A percentile compares a stretch with the other conserved stretches of the same genome.
Evolutionary conservation across 371 early-diverging fungal species (phyloP).

Genomic region (Mortierella sp.): DNA sequence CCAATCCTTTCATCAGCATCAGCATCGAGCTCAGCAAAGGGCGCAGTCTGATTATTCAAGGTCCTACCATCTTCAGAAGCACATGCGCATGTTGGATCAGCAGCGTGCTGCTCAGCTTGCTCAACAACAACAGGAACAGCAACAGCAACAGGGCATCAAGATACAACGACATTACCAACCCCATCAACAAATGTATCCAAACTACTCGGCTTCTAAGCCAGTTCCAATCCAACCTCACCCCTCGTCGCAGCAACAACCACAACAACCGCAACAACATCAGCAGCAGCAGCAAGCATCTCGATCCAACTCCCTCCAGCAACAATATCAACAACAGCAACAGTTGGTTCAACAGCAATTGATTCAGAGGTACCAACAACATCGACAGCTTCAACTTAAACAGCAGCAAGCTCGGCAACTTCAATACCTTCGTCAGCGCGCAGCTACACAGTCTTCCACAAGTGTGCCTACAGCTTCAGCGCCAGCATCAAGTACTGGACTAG

Average conservation of each 20-base stretch:
- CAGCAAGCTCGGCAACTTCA: conserved; percentile 21
- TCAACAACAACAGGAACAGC: conserved; percentile 27
- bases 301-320: conserved; percentile 6
- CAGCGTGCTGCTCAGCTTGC: conserved; percentile 29
- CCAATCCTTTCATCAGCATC: conserved; percentile 43
- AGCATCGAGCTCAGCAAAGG: conserved; percentile 46
- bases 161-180: conserved; percentile 46
- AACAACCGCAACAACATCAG: conserved; percentile 27
- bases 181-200: conserved; percentile 47
- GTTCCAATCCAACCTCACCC: conserved; percentile 12
- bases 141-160: conserved; percentile 26
- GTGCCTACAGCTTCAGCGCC: background rate
- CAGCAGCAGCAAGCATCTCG: conserved; percentile 22
- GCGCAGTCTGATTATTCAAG: conserved; percentile 47
- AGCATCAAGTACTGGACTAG: background rate
- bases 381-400: conserved; percentile 28
- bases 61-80: conserved; percentile 44
- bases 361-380: conserved; percentile 34
- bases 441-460: background rate
- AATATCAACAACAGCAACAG: conserved; percentile 27
- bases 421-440: conserved; percentile 16
- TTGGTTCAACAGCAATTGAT: conserved; percentile 25
- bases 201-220: conserved; percentile 6
- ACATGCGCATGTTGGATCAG: conserved; percentile 51
- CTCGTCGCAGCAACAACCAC: conserved; percentile 19